Base-by-base conservation (phyloP, 257 asterid species). In the Galeopsis tetrahit region DNA sequence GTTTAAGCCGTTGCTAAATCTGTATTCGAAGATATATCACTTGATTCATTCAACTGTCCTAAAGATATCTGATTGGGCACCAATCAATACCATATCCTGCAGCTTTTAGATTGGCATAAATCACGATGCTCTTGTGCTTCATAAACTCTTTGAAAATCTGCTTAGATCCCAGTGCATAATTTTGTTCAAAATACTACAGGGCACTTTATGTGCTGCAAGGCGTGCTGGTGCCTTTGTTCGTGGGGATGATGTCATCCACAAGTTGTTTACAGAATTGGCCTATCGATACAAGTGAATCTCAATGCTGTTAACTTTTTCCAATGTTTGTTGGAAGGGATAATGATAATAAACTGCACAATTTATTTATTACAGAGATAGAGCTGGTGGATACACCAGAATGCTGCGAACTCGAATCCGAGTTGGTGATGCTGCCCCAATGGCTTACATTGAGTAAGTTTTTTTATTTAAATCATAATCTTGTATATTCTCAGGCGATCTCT, bases 321-420 rank as follows among this genome's bases (percentile, higher is more conserved):
- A 42, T 60, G 13, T 49, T 53, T 58, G 44, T 32, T 40, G 59
- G 40, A 15, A 38, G 10, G 44, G 68, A 69, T 48, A 75, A 70
- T 75, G 9, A 70, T 62, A 68, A 35, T 51, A 34, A n/a, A 9
- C 28, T 59, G 66, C 34, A 55, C 53, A 5, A 53, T 31, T 68
- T 5, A 34, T 79, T 10, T 43, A 6, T 66, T 49, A 55, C 83
- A 84, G 89, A 70, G 88, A 82, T 49, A 83, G 97, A 80, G 86
- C 93, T 60, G 98, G 98, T 80, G 98, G 98, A 67, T 94, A 94
- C 81, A 94, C 97, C 3, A 91, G 98, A 81, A 8, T 94, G 87
- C 96, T 94, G 33, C 87, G 96, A 48, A 89, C 98, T 52, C 85
- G 97, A 52, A 85, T 91, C 55, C 96, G 96, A 64, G 94, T 88